These are phyloP conservation scores for Flaveria brownii DNA, from an alignment of 129 eudicot species.

Conservation along the genomic window DNA sequence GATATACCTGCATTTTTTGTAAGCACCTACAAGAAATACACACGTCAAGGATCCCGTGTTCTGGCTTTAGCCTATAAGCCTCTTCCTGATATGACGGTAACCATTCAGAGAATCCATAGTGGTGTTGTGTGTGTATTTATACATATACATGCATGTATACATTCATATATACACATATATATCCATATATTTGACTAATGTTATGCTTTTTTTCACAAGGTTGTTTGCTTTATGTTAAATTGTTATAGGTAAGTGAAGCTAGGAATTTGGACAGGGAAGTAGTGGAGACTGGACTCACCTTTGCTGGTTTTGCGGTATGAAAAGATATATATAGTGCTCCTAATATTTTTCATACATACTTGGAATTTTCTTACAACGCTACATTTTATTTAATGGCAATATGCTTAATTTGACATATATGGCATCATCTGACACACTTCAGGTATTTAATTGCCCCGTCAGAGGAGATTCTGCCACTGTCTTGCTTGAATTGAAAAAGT, in stretches of 20 bases:
- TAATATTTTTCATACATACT: background rate
- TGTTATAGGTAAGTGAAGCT: constrained; percentile 86
- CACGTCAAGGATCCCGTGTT: constrained; percentile 99
- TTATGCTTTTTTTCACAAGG: background rate
- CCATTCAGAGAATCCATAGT: constrained; percentile 8
- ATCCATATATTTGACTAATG: background rate
- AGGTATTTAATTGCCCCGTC: constrained; percentile 93
- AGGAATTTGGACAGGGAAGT: constrained; percentile 83
- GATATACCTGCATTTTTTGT: constrained; percentile 73
- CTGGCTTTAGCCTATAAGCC: constrained; percentile 88
- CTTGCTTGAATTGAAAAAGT: constrained; percentile 72
- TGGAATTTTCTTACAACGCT: background rate
- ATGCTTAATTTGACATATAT: constrained; percentile 27
- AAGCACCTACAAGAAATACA: constrained; percentile 77
- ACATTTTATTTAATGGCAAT: background rate
- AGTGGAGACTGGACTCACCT: constrained; percentile 79
- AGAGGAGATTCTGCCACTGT: constrained; percentile 88
- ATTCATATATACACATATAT: background rate
- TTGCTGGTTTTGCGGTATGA: constrained; percentile 98
- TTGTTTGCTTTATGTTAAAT: constrained; percentile 27
- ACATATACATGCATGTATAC: background rate
- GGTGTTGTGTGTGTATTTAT: background rate
- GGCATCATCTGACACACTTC: constrained; percentile 22
- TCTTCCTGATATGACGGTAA: constrained; percentile 97
- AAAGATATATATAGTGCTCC: background rate